phyloP scores from a whole-genome alignment of 2,329 filamentous ascomycete genomes.

The Aspergillus fumigatiaffinis region DNA sequence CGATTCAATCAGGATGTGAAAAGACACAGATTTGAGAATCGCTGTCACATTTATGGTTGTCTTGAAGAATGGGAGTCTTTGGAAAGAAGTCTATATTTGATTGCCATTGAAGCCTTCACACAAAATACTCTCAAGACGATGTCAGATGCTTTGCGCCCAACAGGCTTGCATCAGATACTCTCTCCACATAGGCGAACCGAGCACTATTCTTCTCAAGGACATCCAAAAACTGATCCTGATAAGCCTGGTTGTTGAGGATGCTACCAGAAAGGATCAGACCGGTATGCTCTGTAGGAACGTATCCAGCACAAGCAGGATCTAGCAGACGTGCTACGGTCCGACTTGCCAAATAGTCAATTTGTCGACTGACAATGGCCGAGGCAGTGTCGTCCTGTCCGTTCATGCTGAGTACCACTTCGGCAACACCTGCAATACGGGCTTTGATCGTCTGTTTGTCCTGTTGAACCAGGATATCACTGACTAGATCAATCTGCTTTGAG shows the following conservation, averaged over 20 bases:
- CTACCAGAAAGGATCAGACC: slow-evolving; percentile 20
- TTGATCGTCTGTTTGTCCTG: slow-evolving; percentile 8
- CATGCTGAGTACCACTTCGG: slow-evolving; percentile 11
- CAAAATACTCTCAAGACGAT: not conserved
- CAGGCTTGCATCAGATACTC: not conserved
- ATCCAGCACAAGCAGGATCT: slow-evolving; percentile 8
- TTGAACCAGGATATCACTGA: slow-evolving; percentile 15
- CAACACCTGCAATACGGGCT: slow-evolving; percentile 15
- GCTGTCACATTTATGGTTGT: too few relatives aligned
- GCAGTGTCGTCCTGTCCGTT: slow-evolving; percentile 2
- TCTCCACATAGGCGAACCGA: slow-evolving; percentile 2
- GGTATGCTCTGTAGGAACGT: slow-evolving; percentile 4
- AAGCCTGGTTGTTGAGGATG: slow-evolving; percentile 15
- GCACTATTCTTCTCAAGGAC: not conserved
- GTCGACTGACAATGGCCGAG: slow-evolving; percentile 9
- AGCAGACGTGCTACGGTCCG: slow-evolving; percentile 13
- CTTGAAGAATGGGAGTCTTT: too few relatives aligned
- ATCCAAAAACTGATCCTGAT: slow-evolving; percentile 5
- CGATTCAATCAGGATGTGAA: too few relatives aligned
- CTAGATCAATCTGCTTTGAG: slow-evolving; percentile 8
- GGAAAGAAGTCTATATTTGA: too few relatives aligned
- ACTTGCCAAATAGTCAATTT: slow-evolving; percentile 8
- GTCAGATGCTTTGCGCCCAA: not conserved
- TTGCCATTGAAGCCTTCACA: too few relatives aligned
- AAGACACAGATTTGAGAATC: too few relatives aligned